Conservation (phyloP, 441 rosid species). For the Hura crepitans region DNA sequence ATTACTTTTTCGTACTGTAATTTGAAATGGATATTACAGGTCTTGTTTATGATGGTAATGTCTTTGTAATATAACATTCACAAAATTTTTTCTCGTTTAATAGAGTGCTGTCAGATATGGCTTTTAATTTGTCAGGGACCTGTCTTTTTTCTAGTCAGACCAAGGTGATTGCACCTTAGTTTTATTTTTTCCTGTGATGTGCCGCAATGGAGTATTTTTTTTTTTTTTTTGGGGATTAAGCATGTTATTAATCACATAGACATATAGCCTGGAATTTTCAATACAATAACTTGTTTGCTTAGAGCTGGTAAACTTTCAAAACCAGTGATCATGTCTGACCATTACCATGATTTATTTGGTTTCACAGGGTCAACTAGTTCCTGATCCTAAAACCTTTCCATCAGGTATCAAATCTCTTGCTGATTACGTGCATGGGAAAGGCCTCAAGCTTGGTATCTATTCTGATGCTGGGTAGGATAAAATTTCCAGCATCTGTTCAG, state of each 20-base stretch:
- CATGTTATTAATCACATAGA: background rate
- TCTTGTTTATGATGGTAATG: background rate
- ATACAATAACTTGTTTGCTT: background rate
- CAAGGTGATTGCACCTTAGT: background rate
- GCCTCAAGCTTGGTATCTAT: conserved; percentile 96
- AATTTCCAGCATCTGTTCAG: conserved; percentile 23
- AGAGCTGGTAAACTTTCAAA: background rate
- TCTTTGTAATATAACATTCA: background rate
- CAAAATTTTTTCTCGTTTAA: background rate
- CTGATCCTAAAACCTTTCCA: conserved; percentile 76
- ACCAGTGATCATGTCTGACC: background rate
- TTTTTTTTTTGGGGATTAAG: background rate
- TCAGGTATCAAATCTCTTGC: conserved; percentile 85
- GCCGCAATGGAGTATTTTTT: background rate
- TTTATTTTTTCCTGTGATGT: background rate
- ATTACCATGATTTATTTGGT: conserved; percentile 6
- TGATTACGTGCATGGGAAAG: conserved; percentile 75
- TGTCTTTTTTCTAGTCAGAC: background rate
- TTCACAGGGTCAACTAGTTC: conserved; percentile 72
- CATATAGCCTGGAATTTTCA: background rate
- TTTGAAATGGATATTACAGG: background rate
- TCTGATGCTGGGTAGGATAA: conserved; percentile 93
- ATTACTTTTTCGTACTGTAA: too few relatives aligned
- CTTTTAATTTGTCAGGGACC: background rate
- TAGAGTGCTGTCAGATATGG: background rate